Conservation (phyloP, 768 basidiomycete genomes). For the Pisolithus microcarpus region DNA sequence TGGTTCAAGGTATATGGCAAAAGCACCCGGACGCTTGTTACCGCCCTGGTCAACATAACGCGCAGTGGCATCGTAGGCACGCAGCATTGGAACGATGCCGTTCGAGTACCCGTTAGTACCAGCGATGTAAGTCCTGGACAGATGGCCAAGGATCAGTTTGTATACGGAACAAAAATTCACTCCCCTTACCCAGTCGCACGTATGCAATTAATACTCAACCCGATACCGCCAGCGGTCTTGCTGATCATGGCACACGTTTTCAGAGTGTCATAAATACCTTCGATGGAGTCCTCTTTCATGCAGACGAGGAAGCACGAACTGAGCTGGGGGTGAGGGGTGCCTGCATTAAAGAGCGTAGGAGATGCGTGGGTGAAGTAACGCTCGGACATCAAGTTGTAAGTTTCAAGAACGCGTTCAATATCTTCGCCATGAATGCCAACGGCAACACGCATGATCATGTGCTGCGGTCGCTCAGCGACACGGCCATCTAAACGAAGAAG, state of each 20-base stretch:
- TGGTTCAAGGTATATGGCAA: constrained; percentile 97
- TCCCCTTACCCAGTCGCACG: constrained; percentile 79
- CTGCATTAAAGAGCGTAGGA: constrained; percentile 96
- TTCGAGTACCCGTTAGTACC: constrained; percentile 99
- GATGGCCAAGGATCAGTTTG: background rate
- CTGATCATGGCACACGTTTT: constrained; percentile 99
- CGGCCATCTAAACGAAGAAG: constrained; percentile 90
- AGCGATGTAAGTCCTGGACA: constrained; percentile 85
- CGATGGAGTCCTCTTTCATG: constrained; percentile 99
- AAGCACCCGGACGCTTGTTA: constrained; percentile 98
- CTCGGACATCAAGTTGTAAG: constrained; percentile 95
- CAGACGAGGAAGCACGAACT: constrained; percentile 95
- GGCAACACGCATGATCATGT: constrained; percentile 99
- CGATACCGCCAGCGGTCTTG: constrained; percentile 98
- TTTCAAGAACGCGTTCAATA: constrained; percentile 84
- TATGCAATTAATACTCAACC: constrained; percentile 92
- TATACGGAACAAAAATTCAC: background rate
- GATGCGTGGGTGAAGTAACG: constrained; percentile 98
- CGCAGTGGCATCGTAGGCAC: constrained; percentile 95
- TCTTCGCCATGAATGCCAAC: constrained; percentile 92
- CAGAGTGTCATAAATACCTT: constrained; percentile 97
- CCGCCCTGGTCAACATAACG: constrained; percentile 99
- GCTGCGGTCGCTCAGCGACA: constrained; percentile 95
- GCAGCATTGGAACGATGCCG: constrained; percentile 98
- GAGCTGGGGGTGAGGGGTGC: constrained; percentile 91